Percentiles rank a stretch among this genome's conserved stretches.
These are phyloP conservation scores for Phoma sp. DNA, from an alignment of 2,329 filamentous ascomycete species.

Conservation along the genomic window DNA sequence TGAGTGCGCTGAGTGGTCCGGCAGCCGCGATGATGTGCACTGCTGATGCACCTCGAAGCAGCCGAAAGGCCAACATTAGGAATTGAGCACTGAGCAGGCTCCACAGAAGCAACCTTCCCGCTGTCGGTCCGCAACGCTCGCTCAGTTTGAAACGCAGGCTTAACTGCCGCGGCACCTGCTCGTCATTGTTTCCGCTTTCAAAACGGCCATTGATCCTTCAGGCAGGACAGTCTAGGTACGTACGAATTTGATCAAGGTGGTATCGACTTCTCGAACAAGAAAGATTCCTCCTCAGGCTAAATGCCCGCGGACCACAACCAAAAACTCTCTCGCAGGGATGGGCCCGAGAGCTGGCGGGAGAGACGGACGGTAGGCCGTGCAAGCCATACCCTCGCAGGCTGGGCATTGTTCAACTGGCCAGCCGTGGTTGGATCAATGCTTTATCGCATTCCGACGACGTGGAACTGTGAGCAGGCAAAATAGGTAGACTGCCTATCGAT, in stretches of 20 bases:
- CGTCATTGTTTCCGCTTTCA: constrained; percentile 37
- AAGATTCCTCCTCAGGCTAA: constrained; percentile 45
- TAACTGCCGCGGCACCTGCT: constrained; percentile 35
- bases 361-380: constrained; percentile 46
- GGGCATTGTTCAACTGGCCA: constrained; percentile 22
- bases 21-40: constrained; percentile 44
- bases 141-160: constrained; percentile 35
- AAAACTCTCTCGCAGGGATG: constrained; percentile 34
- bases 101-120: constrained; percentile 20
- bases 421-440: constrained; percentile 29
- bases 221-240: constrained; percentile 26
- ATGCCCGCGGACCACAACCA: constrained; percentile 28
- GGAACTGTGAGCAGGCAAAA: constrained; percentile 21
- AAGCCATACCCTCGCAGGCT: constrained; percentile 21
- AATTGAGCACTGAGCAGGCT: constrained; percentile 4
- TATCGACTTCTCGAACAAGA: constrained; percentile 15
- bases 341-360: constrained; percentile 37
- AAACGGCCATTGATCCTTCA: constrained; percentile 36
- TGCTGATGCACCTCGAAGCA: constrained; percentile 40
- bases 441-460: constrained; percentile 30
- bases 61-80: constrained; percentile 11
- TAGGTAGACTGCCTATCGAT: constrained; percentile 14
- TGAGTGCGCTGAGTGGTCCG: constrained; percentile 35
- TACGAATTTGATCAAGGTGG: constrained; percentile 21
- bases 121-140: constrained; percentile 32